Base-by-base conservation (phyloP, 306 rosid species). In the Urtica urens region DNA sequence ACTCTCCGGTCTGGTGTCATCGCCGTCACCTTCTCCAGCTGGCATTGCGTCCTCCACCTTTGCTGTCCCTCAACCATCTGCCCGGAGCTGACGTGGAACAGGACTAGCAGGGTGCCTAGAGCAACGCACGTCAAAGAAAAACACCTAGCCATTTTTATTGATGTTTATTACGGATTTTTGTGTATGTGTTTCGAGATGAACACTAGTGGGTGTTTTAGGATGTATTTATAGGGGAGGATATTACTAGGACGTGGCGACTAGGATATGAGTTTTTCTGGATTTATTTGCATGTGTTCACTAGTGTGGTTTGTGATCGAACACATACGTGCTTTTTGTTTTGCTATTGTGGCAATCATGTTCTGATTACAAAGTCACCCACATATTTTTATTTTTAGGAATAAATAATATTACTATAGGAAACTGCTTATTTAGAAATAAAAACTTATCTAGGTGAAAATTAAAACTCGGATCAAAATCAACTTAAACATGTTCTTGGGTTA, bases 1-100 rank as follows among this genome's bases (percentile, higher is more conserved):
- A 71, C 26, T 0, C 50, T 49, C 19, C 41, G 46, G 24, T 51
- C 19, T 47, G 82, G 82, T 38, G 66, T 72, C 18, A 59, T 68
- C 22, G 75, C 69, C 2, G 56, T 51, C 10, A 69, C 50, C 18
- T 53, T 31, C 8, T 67, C 54, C 0, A 71, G 37, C 4, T 47
- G 72, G 60, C 82, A 76, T 28, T 67, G 16, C 1, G 50, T 56
- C n/a, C 47, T 44, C 34, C 46, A 44, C 24, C 10, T 13, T 1
- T 6, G 23, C 1, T 38, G 31, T 18, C 14, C n/a, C 35, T 11
- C 21, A 5, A 35, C 40, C 40, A 7, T 9, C n/a, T 4, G 11
- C n/a, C 1, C 40, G 7, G 40, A 3, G 3, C 10, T 5, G n/a
- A 7, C 14, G n/a, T 35, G 40, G 15, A 3, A 14, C 10, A 31